phyloP scores from a whole-genome alignment of 2,329 filamentous ascomycete genomes.

The Chaetomiaceae sp. region DNA sequence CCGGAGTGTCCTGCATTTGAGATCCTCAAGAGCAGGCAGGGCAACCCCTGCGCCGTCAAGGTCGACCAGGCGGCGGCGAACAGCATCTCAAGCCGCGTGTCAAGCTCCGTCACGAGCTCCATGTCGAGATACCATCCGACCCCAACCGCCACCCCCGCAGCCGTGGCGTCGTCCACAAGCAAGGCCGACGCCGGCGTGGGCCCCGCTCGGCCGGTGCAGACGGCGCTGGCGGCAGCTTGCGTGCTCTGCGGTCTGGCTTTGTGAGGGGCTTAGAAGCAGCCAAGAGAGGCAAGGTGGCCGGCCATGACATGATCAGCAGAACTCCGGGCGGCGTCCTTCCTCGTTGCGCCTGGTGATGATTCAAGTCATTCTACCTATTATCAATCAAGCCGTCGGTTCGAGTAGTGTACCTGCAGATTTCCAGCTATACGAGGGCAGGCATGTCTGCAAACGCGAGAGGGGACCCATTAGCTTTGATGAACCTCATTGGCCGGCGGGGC shows the following conservation, averaged over 20 bases:
- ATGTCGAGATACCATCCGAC: background rate
- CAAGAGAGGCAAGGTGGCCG: background rate
- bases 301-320: too few relatives aligned
- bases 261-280: background rate
- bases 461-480: too few relatives aligned
- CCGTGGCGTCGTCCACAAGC: background rate
- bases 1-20: background rate
- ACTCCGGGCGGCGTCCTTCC: too few relatives aligned
- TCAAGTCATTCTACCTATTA: too few relatives aligned
- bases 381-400: too few relatives aligned
- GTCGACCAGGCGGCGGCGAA: background rate
- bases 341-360: too few relatives aligned
- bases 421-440: too few relatives aligned
- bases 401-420: too few relatives aligned
- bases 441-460: too few relatives aligned
- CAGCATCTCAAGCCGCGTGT: conserved; percentile 1
- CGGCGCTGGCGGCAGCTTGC: background rate
- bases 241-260: background rate
- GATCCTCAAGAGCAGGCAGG: background rate
- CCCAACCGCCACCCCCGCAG: background rate
- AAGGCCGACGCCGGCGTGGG: background rate
- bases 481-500: too few relatives aligned
- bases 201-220: background rate
- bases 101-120: background rate
- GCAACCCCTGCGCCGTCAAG: background rate